A percentile compares a stretch with the other conserved stretches of the same genome.
These are phyloP conservation scores for Curvularia hawaiiensis DNA, from an alignment of 2,329 filamentous ascomycete species.

Conservation along the genomic window DNA sequence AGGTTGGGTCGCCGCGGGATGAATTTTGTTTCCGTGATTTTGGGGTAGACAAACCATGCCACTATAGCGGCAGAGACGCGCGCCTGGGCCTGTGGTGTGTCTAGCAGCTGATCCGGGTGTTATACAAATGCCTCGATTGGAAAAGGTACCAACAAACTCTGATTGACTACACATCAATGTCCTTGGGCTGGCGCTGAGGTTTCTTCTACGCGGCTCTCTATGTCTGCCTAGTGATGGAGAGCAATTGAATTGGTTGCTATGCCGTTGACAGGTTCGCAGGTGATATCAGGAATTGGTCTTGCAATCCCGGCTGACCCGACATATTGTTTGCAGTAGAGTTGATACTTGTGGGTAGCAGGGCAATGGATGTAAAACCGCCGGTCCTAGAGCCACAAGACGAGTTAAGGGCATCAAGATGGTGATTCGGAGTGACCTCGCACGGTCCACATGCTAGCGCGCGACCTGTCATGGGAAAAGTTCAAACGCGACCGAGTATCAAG, in stretches of 20 bases:
- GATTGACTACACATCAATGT: not conserved
- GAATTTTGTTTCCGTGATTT: not conserved
- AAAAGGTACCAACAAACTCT: not conserved
- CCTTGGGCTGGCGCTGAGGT: no score
- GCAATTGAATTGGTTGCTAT: not conserved
- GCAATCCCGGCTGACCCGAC: not conserved
- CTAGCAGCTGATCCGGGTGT: not conserved
- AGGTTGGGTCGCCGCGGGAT: not conserved
- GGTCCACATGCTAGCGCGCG: conserved; percentile 10
- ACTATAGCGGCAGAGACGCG: not conserved
- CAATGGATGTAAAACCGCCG: not conserved
- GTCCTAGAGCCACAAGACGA: not conserved
- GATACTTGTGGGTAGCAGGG: not conserved
- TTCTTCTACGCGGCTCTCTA: no score
- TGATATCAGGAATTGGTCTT: not conserved
- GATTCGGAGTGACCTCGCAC: not conserved
- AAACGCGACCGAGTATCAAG: conserved; percentile 8
- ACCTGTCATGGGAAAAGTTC: conserved; percentile 14
- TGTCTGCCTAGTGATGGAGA: not conserved
- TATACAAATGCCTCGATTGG: no score
- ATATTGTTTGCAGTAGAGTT: no score
- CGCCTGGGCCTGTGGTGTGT: not conserved
- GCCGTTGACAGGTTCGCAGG: not conserved
- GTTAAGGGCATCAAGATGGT: not conserved
- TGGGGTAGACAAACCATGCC: not conserved